Evolutionary conservation across 495 filamentous ascomycete genomes (phyloP), one percentile per base, ranked within the genome.

Genomic region (Neurospora sublineolata): DNA sequence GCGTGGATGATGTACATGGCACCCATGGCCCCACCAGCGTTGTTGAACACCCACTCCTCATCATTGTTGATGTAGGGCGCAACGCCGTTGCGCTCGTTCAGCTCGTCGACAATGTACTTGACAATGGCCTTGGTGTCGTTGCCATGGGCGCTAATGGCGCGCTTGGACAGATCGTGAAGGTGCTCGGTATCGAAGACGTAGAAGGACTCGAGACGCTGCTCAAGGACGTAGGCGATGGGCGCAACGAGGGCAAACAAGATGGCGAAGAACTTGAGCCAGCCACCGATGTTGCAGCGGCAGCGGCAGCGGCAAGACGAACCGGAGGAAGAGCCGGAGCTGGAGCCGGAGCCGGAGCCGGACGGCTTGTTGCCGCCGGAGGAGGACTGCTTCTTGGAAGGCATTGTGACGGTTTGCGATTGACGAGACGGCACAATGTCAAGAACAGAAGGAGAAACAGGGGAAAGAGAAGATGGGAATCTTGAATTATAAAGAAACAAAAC

Each of bases 1-100:
- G 93, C 91, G 78, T 95, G 93, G 77, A 95, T 90, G 73, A 95
- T 90, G 76, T 92, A 92, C 93, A 95, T 94, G 74, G 88, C 89
- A 70, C 93, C 93, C 93, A 95, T 94, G 70, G 93, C 92, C 72
- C 91, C 91, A 74, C 91, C 90, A 72, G 91, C 91, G 72, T 93
- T 93, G 84, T 91, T 92, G 73, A 92, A 90, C 27, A 92, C 82
- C 89, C 90, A 91, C 77, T 90, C 85, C 74, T 90, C 85, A 67
- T 87, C 78, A 38, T 83, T 74, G 80, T 89, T 90, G 74, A 90
- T 75, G 79, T 88, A 85, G 71, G 77, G 80, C 3, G 81, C 77
- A 69, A 81, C 79, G 44, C 30, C 64, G 41, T 84, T 72, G 33
- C 80, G 80, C 69, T 79, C 80, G 72, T 76, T 79, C 68, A 90